phyloP scores from a whole-genome alignment of 2,329 filamentous ascomycete genomes.

The Cadophora sp. region DNA sequence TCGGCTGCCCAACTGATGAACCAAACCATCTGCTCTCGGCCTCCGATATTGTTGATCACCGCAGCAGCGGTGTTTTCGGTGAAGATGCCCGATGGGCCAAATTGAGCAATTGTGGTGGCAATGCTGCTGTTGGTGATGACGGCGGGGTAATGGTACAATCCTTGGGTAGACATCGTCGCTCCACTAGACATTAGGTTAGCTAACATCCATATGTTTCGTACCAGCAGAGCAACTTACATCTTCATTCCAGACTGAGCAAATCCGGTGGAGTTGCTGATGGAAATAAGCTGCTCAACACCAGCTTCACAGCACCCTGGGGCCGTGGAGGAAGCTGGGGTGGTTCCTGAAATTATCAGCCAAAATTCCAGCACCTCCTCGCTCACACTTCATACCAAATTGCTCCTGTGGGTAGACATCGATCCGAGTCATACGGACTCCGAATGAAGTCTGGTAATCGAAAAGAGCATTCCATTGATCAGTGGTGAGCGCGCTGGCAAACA shows the following conservation, averaged over 20 bases:
- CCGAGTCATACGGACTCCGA: conserved; percentile 66
- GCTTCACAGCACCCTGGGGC: conserved; percentile 52
- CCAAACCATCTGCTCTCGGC: conserved; percentile 66
- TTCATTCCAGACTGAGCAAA: conserved; percentile 61
- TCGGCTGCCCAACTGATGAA: conserved; percentile 56
- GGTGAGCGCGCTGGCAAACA: conserved; percentile 54
- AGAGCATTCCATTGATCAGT: conserved; percentile 61
- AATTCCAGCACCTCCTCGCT: background rate
- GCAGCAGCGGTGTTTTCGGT: conserved; percentile 50
- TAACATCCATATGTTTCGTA: background rate
- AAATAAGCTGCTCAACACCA: conserved; percentile 57
- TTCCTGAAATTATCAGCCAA: conserved; percentile 4
- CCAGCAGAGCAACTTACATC: conserved; percentile 21
- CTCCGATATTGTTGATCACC: conserved; percentile 64
- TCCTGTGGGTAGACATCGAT: conserved; percentile 53
- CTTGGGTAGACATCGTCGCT: conserved; percentile 55
- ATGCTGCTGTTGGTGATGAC: conserved; percentile 59
- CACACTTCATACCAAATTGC: conserved; percentile 1
- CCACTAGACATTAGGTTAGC: conserved; percentile 35
- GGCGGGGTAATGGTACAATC: conserved; percentile 67
- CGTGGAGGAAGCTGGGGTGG: background rate
- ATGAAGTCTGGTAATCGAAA: conserved; percentile 62
- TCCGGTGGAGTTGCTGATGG: conserved; percentile 56
- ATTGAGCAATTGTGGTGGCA: conserved; percentile 60
- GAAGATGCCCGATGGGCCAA: conserved; percentile 53